Conservation (phyloP, 140 eudicot species). For the Bidens hawaiensis region DNA sequence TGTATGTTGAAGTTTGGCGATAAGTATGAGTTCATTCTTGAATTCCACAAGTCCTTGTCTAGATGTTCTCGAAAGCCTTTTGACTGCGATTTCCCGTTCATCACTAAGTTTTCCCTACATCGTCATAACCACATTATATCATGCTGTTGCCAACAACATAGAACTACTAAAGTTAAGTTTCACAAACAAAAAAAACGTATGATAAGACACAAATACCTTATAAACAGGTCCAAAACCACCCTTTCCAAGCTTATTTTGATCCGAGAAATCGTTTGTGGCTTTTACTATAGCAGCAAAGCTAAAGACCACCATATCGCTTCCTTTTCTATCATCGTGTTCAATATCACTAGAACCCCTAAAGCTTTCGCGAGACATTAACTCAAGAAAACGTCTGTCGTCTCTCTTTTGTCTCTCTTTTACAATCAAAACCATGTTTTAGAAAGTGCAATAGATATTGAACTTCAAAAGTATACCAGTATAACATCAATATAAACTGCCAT, state of each 20-base stretch:
- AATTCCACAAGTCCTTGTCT: slow-evolving; percentile 13
- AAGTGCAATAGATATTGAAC: neutral
- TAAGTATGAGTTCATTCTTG: slow-evolving; percentile 19
- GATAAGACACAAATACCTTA: slow-evolving; percentile 18
- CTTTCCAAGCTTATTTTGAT: slow-evolving; percentile 35
- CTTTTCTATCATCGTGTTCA: slow-evolving; percentile 15
- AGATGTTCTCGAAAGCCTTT: slow-evolving; percentile 19
- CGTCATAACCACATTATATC: neutral
- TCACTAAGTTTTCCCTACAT: slow-evolving; percentile 38
- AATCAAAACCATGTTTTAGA: neutral
- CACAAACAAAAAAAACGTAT: neutral
- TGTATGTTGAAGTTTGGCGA: slow-evolving; percentile 18
- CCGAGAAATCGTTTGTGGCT: slow-evolving; percentile 30
- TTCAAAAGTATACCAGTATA: neutral
- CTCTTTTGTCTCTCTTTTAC: slow-evolving; percentile 18
- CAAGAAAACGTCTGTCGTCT: slow-evolving; percentile 16
- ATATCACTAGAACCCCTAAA: neutral
- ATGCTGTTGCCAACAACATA: neutral
- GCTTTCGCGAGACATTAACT: slow-evolving; percentile 32
- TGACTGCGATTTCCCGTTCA: slow-evolving; percentile 5
- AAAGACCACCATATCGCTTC: slow-evolving; percentile 20
- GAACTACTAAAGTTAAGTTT: neutral
- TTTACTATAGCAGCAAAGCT: slow-evolving; percentile 24
- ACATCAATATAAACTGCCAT: neutral
- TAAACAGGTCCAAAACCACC: slow-evolving; percentile 54